Conservation (phyloP, 2,329 filamentous ascomycete species). For the Pyricularia grisea region DNA sequence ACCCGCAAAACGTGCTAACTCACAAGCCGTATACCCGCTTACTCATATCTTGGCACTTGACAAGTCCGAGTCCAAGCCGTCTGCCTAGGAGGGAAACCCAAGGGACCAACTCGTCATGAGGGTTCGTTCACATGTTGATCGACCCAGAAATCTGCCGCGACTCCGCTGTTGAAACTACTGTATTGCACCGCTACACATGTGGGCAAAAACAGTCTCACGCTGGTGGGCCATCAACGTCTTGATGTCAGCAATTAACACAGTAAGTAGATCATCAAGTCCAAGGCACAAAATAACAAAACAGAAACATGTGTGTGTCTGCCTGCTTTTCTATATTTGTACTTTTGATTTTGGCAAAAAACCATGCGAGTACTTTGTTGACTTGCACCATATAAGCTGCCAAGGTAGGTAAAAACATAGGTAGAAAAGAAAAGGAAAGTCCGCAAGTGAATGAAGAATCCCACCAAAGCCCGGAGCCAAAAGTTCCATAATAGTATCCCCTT, state of each 20-base stretch:
- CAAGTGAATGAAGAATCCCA: not conserved
- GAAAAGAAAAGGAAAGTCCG: not conserved
- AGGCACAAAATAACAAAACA: too few species aligned
- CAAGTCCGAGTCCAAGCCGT: not conserved
- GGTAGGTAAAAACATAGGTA: not conserved
- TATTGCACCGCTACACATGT: not conserved
- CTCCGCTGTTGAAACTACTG: not conserved
- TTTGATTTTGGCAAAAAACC: not conserved
- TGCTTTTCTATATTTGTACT: not conserved
- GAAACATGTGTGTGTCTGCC: not conserved
- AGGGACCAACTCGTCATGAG: not conserved
- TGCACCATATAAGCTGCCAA: not conserved
- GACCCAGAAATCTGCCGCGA: not conserved
- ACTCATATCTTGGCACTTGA: not conserved
- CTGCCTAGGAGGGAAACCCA: not conserved
- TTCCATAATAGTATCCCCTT: not conserved
- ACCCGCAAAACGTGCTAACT: not conserved
- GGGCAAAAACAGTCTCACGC: not conserved
- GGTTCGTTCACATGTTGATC: not conserved
- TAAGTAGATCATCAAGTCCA: not conserved
- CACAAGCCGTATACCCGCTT: not conserved
- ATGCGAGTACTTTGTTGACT: not conserved
- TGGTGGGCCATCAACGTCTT: not conserved
- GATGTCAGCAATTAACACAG: not conserved
- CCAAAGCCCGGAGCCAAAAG: not conserved